Base-by-base conservation (phyloP, 139 green algal species). In the Chlamydomonas asymmetrica region DNA sequence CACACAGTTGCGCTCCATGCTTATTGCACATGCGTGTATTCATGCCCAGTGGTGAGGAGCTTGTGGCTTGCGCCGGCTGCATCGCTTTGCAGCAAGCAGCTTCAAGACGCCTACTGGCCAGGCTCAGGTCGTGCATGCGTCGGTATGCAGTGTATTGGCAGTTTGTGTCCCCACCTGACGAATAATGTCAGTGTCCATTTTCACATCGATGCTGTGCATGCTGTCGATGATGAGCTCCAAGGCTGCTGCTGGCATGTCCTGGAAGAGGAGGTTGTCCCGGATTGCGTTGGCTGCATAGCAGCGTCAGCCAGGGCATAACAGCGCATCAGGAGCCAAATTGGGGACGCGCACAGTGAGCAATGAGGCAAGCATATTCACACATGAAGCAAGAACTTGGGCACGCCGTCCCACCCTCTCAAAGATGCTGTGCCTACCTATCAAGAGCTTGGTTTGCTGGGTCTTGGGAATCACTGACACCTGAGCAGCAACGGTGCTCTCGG, bases 241-340 rank as follows among this genome's bases (percentile, higher is more conserved):
- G 13, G 88, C 88, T 1, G 88, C 71, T 16, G 37, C 35, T 0
- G 86, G 82, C 63, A 97, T 74, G 29, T 87, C 88, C 71, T 90
- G 81, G 74, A 96, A 96, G 63, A 97, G 83, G 81, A 94, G 75
- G 78, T 92, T 94, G 73, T 83, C 82, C 10, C 78, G 52, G 31
- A 94, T 89, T 6, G 91, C 87, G 38, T 67, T 76, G 45, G 82
- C 89, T 93, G 86, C 70, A 32, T 64, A 31, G 56, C 20, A 22
- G 56, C 20, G 16, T 64, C 56, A 64, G 16, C 9, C 56, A 31
- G 23, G 18, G 29, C 25, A 31, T 22, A 22, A 22, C 20, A 64
- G 20, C 25, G 9, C 9, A 16, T 22, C 16, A 29, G 25, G 32
- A 22, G 22, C 25, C 56, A 10, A 22, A 8, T 29, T 8, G 56